Conservation (phyloP, 352 stramenopile species). For the Globisporangium rhizosaccharum region DNA sequence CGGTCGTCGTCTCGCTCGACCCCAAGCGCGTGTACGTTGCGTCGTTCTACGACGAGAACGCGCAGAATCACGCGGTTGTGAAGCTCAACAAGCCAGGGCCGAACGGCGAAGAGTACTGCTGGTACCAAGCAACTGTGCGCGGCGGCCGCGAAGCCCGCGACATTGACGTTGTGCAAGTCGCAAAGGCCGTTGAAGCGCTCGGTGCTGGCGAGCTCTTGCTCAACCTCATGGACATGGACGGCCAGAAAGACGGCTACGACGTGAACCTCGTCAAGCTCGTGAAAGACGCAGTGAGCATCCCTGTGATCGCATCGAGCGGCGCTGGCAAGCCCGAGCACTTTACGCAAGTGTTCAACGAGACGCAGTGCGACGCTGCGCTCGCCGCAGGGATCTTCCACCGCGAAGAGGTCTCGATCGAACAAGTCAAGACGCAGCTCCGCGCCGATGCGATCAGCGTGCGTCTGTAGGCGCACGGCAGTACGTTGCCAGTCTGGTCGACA, state of each 20-base stretch:
- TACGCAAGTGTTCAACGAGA: slow-evolving; percentile 91
- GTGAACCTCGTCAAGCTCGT: slow-evolving; percentile 59
- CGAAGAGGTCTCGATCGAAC: slow-evolving; percentile 93
- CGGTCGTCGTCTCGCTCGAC: slow-evolving; percentile 97
- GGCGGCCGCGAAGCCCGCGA: slow-evolving; percentile 91
- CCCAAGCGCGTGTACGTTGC: slow-evolving; percentile 87
- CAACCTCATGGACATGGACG: slow-evolving; percentile 99
- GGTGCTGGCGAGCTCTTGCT: slow-evolving; percentile 97
- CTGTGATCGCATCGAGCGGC: slow-evolving; percentile 96
- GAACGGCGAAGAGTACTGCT: slow-evolving; percentile 92
- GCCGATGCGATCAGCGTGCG: slow-evolving; percentile 68
- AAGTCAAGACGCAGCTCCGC: slow-evolving; percentile 92
- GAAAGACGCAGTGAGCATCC: slow-evolving; percentile 91
- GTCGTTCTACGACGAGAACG: slow-evolving; percentile 65
- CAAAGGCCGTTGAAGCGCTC: slow-evolving; percentile 88
- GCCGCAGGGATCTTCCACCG: slow-evolving; percentile 98
- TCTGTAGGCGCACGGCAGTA: slow-evolving; percentile 18
- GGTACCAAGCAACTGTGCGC: slow-evolving; percentile 98
- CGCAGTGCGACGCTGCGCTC: slow-evolving; percentile 93
- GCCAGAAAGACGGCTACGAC: slow-evolving; percentile 91
- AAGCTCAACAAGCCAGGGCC: slow-evolving; percentile 83
- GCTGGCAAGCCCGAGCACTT: slow-evolving; percentile 94
- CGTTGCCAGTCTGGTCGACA: no score
- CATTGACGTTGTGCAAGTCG: slow-evolving; percentile 83
- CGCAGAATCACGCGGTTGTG: slow-evolving; percentile 49